Evolutionary conservation across 768 basidiomycete genomes (phyloP).

Genomic region (Mrakia blollopis): DNA sequence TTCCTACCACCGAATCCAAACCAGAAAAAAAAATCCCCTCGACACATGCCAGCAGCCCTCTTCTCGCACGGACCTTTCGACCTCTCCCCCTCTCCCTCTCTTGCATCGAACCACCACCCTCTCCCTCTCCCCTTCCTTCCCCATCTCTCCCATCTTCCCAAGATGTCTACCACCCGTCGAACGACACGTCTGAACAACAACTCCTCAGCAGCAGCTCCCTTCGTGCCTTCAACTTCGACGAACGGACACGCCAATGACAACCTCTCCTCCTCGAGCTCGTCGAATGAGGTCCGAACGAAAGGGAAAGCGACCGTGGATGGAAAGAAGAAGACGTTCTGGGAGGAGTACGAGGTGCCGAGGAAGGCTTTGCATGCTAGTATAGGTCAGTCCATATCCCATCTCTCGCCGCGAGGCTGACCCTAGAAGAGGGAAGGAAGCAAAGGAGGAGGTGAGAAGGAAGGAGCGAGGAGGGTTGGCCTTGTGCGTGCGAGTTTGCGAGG

Average conservation of each 20-base stretch:
- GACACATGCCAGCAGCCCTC: background rate
- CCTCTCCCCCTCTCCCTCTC: background rate
- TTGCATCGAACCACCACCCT: background rate
- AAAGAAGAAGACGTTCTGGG: slow-evolving; percentile 23
- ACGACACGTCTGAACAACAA: slow-evolving; percentile 3
- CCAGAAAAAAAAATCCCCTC: background rate
- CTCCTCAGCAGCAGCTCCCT: background rate
- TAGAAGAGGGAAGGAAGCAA: background rate
- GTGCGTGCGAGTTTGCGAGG: background rate
- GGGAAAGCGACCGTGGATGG: background rate
- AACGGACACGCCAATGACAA: slow-evolving; percentile 23
- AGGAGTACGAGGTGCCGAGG: slow-evolving; percentile 64
- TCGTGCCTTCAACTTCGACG: background rate
- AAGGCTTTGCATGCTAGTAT: slow-evolving; percentile 84
- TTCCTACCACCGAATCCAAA: background rate
- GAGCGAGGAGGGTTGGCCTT: background rate
- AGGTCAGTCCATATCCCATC: slow-evolving; percentile 51
- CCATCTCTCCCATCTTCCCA: background rate
- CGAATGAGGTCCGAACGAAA: background rate
- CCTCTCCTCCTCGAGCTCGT: background rate
- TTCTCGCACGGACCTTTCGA: background rate
- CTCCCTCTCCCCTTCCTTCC: background rate
- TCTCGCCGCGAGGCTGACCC: background rate
- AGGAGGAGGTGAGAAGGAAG: background rate
- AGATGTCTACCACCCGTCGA: slow-evolving; percentile 16